Conservation (phyloP, 208 protist species). For the Acanthamoeba quina region DNA sequence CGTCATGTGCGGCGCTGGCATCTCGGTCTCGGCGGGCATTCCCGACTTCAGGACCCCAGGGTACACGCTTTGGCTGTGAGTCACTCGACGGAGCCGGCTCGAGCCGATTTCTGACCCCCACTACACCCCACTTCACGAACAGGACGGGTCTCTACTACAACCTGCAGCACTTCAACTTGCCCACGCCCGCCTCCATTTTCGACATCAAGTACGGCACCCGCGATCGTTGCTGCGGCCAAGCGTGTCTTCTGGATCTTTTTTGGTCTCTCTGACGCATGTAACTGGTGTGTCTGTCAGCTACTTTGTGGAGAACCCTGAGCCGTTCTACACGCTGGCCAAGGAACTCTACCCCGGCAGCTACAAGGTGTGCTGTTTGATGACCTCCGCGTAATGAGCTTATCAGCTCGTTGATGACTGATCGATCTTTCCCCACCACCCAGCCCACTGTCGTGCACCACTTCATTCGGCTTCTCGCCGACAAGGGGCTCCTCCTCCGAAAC, state of each 20-base stretch:
- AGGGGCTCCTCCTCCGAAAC: slow-evolving; percentile 93
- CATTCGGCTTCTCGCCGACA: slow-evolving; percentile 93
- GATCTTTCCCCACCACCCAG: not conserved
- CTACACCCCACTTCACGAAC: slow-evolving; percentile 31
- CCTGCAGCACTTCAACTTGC: slow-evolving; percentile 93
- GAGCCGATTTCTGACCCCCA: not conserved
- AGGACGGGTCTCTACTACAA: slow-evolving; percentile 95
- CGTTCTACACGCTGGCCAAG: slow-evolving; percentile 89
- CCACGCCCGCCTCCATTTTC: slow-evolving; percentile 93
- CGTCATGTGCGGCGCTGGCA: slow-evolving; percentile 95
- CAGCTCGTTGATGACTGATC: slow-evolving; percentile 83
- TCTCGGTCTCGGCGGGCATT: slow-evolving; percentile 89
- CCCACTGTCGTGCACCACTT: slow-evolving; percentile 32
- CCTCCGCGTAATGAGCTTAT: slow-evolving; percentile 86
- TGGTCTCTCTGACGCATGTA: no score
- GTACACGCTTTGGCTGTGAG: not conserved
- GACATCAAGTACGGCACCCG: slow-evolving; percentile 86
- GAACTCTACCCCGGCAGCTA: slow-evolving; percentile 83
- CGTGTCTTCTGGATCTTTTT: not conserved
- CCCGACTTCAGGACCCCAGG: slow-evolving; percentile 79
- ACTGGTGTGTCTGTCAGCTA: slow-evolving; percentile 76
- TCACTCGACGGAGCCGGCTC: not conserved
- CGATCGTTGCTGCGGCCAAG: not conserved
- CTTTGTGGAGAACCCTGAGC: slow-evolving; percentile 92
- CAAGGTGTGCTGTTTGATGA: slow-evolving; percentile 73